A percentile compares a stretch with the other conserved stretches of the same genome.
phyloP scores from a whole-genome alignment of 495 filamentous ascomycete species.

The Cercophora samala region DNA sequence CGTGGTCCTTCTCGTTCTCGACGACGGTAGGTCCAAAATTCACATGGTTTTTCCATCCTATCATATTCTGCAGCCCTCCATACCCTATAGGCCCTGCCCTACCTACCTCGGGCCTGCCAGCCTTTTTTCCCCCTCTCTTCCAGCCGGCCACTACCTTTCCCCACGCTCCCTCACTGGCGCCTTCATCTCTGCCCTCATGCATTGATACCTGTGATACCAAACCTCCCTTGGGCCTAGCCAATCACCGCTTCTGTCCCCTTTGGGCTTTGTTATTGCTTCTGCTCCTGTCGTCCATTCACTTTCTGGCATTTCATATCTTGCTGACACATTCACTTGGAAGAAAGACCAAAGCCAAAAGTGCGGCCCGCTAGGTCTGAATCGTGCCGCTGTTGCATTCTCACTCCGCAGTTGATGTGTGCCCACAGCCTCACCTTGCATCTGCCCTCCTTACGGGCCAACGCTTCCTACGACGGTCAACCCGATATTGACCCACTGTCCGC shows the following conservation, averaged over 20 bases:
- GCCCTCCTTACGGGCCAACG: constrained; percentile 8
- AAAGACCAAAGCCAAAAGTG: constrained; percentile 6
- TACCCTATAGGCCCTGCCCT: too few relatives aligned
- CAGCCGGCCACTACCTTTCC: constrained; percentile 13
- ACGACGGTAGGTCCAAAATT: constrained; percentile 18
- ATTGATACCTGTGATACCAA: constrained; percentile 38
- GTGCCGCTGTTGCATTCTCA: constrained; percentile 32
- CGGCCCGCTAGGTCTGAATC: constrained; percentile 18
- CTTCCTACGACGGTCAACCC: constrained; percentile 15
- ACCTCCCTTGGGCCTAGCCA: constrained; percentile 23
- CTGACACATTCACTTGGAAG: constrained; percentile 12
- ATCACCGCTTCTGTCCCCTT: constrained; percentile 10
- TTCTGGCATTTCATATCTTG: constrained; percentile 8
- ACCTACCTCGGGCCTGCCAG: constrained; percentile 5
- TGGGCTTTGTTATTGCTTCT: constrained; percentile 22
- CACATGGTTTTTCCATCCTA: constrained; percentile 22
- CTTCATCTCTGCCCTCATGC: constrained; percentile 28
- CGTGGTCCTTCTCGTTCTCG: neutral
- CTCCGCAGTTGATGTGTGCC: constrained; percentile 1
- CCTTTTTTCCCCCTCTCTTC: constrained; percentile 4
- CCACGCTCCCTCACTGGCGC: constrained; percentile 20
- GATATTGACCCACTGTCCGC: constrained; percentile 2
- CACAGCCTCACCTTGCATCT: constrained; percentile 21
- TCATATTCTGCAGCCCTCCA: constrained; percentile 10
- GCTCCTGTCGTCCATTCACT: constrained; percentile 11